Base-by-base conservation (phyloP, 169 alveolate genomes). In the Cryptosporidium meleagridis region DNA sequence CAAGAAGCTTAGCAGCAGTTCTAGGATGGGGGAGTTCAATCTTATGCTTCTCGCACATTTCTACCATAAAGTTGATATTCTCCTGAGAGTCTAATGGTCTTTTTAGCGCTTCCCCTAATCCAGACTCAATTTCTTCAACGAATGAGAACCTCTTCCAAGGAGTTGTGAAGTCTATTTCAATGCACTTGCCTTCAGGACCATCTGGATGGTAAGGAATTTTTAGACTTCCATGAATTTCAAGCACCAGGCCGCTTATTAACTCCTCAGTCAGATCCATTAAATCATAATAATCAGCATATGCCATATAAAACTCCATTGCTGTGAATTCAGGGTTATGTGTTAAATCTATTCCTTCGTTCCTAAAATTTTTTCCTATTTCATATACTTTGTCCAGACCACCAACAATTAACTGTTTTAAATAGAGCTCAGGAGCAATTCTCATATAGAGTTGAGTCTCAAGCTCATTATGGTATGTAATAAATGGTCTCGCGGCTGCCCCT, bases 251-350 rank as follows among this genome's bases (percentile, higher is more conserved):
- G 14, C 98, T 94, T 51, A 99, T 92, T 89, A 98, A 92, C 69
- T 98, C 98, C 94, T 99, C 99, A 21, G 99, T 96, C 92, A 98
- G 91, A 53, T 94, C 94, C 97, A 98, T 98, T 91, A 98, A 92
- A 85, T 98, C 99, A 68, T 97, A 91, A 95, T 97, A 98, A 92
- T 98, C 99, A 26, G 99, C 99, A 91, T 97, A 97, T 33, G 86
- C 99, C 97, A 94, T 91, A 95, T 99, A 99, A 91, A 98, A 97
- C 92, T 99, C 99, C 91, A 97, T 94, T 51, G 99, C 96, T 0
- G 99, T 99, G 95, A 98, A 99, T 93, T 99, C 99, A 29, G 99
- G 99, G 92, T 98, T 98, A 94, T 99, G 99, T 10, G 99, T 96
- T 85, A 96, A 91, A 92, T 98, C 99, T 85, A 98, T 98, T 8